Conservation (phyloP, 2,329 filamentous ascomycete species). For the Aspergillus brasiliensis region DNA sequence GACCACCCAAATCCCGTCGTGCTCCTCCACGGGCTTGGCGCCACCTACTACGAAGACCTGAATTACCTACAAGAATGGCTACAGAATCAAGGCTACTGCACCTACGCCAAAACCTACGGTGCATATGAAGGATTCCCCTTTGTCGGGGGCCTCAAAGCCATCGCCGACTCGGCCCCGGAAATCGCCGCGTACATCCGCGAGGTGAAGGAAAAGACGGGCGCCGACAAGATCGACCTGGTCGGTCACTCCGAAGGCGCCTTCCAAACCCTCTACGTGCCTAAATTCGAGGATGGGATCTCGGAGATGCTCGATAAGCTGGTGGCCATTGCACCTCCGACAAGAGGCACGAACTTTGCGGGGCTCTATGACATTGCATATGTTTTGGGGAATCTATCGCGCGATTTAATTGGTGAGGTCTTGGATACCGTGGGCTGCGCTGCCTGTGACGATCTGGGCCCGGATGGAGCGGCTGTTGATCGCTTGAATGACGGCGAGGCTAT, state of each 20-base stretch:
- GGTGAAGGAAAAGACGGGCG: constrained; percentile 39
- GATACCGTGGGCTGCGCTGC: constrained; percentile 35
- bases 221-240: constrained; percentile 44
- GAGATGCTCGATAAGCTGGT: constrained; percentile 36
- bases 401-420: constrained; percentile 26
- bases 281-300: constrained; percentile 35
- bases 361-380: constrained; percentile 33
- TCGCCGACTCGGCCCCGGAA: constrained; percentile 42
- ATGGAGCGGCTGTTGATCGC: constrained; percentile 30
- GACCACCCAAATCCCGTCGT: constrained; percentile 36
- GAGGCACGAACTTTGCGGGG: constrained; percentile 34
- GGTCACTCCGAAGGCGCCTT: constrained; percentile 50
- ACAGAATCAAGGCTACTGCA: constrained; percentile 44
- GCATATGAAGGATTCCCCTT: constrained; percentile 40
- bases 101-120: constrained; percentile 47
- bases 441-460: constrained; percentile 34
- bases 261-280: constrained; percentile 44
- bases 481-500: constrained; percentile 39
- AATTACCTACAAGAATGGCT: constrained; percentile 41
- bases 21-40: constrained; percentile 41
- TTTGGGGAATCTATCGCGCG: constrained; percentile 30
- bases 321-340: constrained; percentile 40
- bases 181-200: constrained; percentile 45
- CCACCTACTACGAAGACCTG: constrained; percentile 42
- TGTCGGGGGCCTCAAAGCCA: constrained; percentile 42